These are phyloP conservation scores for Pyropia haitanensis DNA, from an alignment of 23 red algal species.

Conservation along the genomic window DNA sequence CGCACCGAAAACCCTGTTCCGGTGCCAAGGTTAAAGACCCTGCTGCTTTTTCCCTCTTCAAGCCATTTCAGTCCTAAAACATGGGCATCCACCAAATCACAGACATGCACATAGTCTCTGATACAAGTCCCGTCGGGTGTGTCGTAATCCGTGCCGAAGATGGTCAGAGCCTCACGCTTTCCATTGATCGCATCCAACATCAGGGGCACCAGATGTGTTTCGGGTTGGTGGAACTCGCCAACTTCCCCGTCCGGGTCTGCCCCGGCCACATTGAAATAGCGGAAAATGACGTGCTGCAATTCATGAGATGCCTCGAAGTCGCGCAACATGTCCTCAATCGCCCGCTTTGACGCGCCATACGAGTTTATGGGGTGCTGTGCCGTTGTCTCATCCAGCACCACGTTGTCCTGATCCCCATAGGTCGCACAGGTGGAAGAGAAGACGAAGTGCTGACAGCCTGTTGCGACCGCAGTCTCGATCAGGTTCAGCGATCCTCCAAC, in stretches of 20 bases:
- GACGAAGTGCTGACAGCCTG: not conserved
- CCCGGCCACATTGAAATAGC: slow-evolving; percentile 4
- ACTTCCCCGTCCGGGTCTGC: not conserved
- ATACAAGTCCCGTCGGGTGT: not conserved
- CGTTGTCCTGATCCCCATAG: not conserved
- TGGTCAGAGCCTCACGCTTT: not conserved
- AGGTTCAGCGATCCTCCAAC: not conserved
- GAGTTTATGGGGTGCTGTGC: not conserved
- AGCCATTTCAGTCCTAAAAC: not conserved
- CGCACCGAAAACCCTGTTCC: not conserved
- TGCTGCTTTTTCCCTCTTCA: not conserved
- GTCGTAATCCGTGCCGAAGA: slow-evolving; percentile 1
- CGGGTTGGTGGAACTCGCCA: not conserved
- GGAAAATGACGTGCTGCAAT: not conserved
- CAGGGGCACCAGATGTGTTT: not conserved
- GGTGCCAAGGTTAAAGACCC: not conserved
- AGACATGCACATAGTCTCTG: slow-evolving; percentile 4
- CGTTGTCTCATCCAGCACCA: not conserved
- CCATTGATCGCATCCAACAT: not conserved
- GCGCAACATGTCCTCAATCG: not conserved
- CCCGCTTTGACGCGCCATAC: not conserved
- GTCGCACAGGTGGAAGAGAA: not conserved
- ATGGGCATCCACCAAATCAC: slow-evolving; percentile 1
- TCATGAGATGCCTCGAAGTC: not conserved
- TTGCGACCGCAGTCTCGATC: not conserved